A percentile compares a stretch with the other conserved stretches of the same genome.
Evolutionary conservation across 495 filamentous ascomycete species (phyloP).

Genomic region (Trichoderma virens): DNA sequence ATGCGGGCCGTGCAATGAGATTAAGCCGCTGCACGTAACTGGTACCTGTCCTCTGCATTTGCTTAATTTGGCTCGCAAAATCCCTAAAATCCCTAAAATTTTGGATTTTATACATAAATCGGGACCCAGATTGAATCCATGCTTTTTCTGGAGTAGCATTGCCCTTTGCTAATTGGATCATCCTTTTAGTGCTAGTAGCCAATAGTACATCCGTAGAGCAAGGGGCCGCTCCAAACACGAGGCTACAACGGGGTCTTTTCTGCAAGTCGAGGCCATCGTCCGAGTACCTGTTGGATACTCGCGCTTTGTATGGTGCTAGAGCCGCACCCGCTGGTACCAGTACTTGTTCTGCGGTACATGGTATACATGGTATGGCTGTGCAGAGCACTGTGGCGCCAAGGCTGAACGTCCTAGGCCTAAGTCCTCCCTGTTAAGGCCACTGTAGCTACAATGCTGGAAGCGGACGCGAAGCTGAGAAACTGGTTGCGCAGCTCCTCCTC

Average conservation of each 20-base stretch:
- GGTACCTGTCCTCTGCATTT: too few species aligned
- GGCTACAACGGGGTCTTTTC: not conserved
- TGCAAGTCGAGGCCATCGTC: not conserved
- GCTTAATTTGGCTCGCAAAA: too few species aligned
- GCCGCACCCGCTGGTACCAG: not conserved
- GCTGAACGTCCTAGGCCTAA: too few species aligned
- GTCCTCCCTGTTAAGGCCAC: slow-evolving; percentile 25
- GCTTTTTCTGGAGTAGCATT: too few species aligned
- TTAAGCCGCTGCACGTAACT: too few species aligned
- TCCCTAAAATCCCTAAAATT: too few species aligned
- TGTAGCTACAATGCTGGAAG: slow-evolving; percentile 18
- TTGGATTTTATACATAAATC: too few species aligned
- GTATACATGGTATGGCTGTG: slow-evolving; percentile 3
- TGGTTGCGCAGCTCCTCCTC: not conserved
- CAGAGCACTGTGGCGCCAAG: not conserved
- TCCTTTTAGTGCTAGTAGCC: not conserved
- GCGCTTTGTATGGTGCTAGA: not conserved
- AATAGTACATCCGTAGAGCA: not conserved
- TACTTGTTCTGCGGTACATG: not conserved
- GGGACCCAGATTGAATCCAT: too few species aligned
- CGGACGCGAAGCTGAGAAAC: not conserved
- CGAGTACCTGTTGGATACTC: not conserved
- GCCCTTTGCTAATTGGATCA: not conserved
- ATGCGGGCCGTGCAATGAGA: not conserved
- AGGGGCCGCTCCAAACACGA: not conserved